These are phyloP conservation scores for Collybiopsis confluens DNA, from an alignment of 768 basidiomycete species.

Conservation along the genomic window DNA sequence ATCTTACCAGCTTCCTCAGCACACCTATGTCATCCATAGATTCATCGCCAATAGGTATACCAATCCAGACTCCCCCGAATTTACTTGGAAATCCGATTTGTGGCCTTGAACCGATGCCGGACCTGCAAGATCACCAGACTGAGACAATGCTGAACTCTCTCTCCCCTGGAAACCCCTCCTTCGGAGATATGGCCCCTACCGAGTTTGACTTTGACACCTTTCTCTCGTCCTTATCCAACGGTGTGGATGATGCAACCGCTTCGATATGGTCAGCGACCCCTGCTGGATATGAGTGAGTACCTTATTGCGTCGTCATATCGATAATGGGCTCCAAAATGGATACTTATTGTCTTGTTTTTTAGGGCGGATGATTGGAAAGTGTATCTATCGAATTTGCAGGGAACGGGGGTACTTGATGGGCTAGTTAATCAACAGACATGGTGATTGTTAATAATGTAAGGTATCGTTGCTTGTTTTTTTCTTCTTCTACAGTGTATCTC, in stretches of 20 bases:
- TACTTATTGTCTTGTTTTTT: no score
- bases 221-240: constrained; percentile 18
- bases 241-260: constrained; percentile 47
- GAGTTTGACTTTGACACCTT: constrained; percentile 11
- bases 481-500: no score
- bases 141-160: neutral
- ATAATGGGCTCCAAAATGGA: neutral
- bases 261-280: constrained; percentile 64
- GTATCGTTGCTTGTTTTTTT: no score
- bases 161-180: neutral
- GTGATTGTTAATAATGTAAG: neutral
- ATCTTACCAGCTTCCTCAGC: neutral
- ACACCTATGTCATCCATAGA: neutral
- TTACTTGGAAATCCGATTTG: no score
- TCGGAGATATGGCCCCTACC: neutral
- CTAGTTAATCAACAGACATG: constrained; percentile 1
- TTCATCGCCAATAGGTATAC: neutral
- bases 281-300: constrained; percentile 53
- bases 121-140: neutral
- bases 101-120: neutral
- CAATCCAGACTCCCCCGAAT: neutral
- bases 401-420: constrained; percentile 1
- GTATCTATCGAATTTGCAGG: constrained; percentile 35
- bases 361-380: constrained; percentile 41
- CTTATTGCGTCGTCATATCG: neutral